Conservation (phyloP, 176 grass and related monocot genomes). For the Aegilops bicornis region DNA sequence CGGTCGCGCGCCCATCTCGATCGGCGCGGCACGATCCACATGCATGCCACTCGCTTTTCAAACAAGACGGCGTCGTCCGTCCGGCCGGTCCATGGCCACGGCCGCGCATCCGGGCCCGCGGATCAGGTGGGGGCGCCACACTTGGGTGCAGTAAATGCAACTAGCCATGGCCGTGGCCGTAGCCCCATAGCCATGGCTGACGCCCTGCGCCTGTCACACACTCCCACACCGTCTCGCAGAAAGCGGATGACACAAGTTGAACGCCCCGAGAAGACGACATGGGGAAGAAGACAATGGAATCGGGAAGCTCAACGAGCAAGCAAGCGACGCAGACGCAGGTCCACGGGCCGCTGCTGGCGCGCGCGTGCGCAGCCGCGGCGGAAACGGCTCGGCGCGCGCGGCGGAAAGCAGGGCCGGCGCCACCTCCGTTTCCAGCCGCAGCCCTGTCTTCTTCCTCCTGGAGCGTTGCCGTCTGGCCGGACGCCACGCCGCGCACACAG, state of each 20-base stretch:
- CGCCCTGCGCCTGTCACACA: not conserved
- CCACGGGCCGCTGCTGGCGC: not conserved
- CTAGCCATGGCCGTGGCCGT: not conserved
- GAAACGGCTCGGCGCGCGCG: conserved; percentile 6
- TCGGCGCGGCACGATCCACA: not conserved
- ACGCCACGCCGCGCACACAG: not conserved
- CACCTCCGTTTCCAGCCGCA: not conserved
- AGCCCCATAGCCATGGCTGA: not conserved
- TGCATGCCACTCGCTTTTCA: not conserved
- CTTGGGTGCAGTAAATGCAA: not conserved
- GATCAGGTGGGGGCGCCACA: not conserved
- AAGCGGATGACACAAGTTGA: conserved; percentile 8
- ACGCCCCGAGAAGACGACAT: conserved; percentile 11
- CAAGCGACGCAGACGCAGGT: not conserved
- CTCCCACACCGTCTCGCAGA: not conserved
- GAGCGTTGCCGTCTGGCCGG: conserved; percentile 14
- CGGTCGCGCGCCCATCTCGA: not conserved
- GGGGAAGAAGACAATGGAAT: conserved; percentile 6
- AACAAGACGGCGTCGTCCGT: not conserved
- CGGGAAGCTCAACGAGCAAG: conserved; percentile 31
- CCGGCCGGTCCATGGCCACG: not conserved
- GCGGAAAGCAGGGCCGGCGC: not conserved
- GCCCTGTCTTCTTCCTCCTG: conserved; percentile 1
- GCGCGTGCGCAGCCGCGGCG: not conserved
- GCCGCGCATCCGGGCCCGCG: not conserved